A percentile compares a stretch with the other conserved stretches of the same genome.
Evolutionary conservation across 2,329 filamentous ascomycete genomes (phyloP).

Genomic region (Drechslerella stenobrocha): DNA sequence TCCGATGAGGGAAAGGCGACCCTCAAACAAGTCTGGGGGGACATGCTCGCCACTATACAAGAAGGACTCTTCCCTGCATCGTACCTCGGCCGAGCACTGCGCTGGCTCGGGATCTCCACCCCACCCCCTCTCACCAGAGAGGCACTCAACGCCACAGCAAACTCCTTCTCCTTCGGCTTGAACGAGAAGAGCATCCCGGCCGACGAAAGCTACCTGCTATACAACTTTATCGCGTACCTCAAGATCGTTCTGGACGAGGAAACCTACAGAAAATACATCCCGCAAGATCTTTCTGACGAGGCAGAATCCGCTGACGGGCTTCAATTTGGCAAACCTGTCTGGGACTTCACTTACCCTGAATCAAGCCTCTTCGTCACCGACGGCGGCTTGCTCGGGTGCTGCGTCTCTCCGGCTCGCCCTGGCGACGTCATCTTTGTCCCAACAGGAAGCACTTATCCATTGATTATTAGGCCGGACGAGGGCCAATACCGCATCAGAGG

Average conservation of each 20-base stretch:
- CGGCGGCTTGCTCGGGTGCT: conserved; percentile 49
- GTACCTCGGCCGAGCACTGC: too few species aligned
- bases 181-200: conserved; percentile 50
- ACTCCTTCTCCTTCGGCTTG: conserved; percentile 51
- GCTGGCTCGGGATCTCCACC: too few species aligned
- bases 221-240: conserved; percentile 51
- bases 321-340: conserved; percentile 51
- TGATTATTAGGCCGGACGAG: conserved; percentile 47
- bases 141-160: conserved; percentile 49
- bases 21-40: conserved; percentile 49
- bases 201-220: conserved; percentile 46
- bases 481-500: conserved; percentile 46
- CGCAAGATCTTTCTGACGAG: conserved; percentile 50
- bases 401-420: conserved; percentile 34
- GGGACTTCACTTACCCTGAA: conserved; percentile 52
- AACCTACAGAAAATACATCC: conserved; percentile 49
- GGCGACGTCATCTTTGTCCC: conserved; percentile 49
- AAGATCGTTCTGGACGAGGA: conserved; percentile 50
- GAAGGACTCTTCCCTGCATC: conserved; percentile 7
- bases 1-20: conserved; percentile 47
- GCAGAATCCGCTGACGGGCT: conserved; percentile 48
- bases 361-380: conserved; percentile 52
- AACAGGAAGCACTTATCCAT: conserved; percentile 49
- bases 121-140: conserved; percentile 39
- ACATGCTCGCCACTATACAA: conserved; percentile 47